These are phyloP conservation scores for Pulveroboletus sp. DNA, from an alignment of 768 basidiomycete species.

Conservation along the genomic window DNA sequence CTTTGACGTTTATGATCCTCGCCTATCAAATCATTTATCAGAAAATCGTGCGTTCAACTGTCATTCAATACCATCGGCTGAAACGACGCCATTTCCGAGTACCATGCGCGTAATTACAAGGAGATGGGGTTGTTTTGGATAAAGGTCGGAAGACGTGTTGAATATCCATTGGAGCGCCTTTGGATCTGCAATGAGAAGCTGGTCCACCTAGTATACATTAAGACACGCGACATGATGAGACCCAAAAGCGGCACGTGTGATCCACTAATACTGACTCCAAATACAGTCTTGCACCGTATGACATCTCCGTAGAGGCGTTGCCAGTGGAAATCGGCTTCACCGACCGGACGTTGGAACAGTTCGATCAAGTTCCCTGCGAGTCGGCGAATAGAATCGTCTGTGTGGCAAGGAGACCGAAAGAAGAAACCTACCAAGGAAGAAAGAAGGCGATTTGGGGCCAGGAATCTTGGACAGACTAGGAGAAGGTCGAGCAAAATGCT, in stretches of 20 bases:
- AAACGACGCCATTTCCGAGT: slow-evolving; percentile 35
- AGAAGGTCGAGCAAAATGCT: slow-evolving; percentile 1
- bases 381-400: no score
- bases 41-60: slow-evolving; percentile 9
- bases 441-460: slow-evolving; percentile 21
- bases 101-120: slow-evolving; percentile 13
- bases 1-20: slow-evolving; percentile 51
- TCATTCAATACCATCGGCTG: slow-evolving; percentile 36
- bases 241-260: no score
- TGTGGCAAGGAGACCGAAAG: no score
- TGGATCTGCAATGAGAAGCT: slow-evolving; percentile 44
- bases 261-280: no score
- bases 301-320: no score
- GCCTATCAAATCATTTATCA: slow-evolving; percentile 19
- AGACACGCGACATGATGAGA: no score
- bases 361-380: no score
- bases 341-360: no score
- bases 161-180: slow-evolving; percentile 41
- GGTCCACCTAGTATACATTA: no score
- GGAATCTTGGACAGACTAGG: slow-evolving; percentile 15
- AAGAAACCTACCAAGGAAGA: slow-evolving; percentile 10
- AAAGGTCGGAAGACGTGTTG: slow-evolving; percentile 42
- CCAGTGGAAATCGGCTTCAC: no score
- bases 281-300: no score
- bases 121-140: slow-evolving; percentile 33